Evolutionary conservation across 345 rosid species (phyloP).

Genomic region (Theobroma cacao): DNA sequence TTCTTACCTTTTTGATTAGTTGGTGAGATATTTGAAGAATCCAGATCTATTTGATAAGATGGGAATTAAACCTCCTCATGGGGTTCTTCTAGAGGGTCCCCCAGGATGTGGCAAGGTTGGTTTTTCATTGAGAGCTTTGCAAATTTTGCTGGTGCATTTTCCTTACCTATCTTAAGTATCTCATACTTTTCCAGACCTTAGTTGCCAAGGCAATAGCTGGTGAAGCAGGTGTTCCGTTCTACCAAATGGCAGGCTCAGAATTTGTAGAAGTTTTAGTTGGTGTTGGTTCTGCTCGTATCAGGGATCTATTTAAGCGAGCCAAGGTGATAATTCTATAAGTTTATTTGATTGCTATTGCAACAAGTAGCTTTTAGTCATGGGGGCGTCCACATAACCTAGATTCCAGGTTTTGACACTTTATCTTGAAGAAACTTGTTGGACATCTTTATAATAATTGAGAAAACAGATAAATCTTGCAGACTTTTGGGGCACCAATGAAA

Average conservation of each 20-base stretch:
- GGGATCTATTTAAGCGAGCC: conserved; percentile 95
- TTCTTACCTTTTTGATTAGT: conserved; percentile 31
- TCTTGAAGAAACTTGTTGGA: not conserved
- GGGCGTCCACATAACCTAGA: not conserved
- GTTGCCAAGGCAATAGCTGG: conserved; percentile 98
- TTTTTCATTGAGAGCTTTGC: conserved; percentile 11
- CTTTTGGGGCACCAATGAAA: not conserved
- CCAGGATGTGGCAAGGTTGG: conserved; percentile 97
- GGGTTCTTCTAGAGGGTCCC: conserved; percentile 93
- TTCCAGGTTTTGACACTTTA: not conserved
- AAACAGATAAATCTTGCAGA: not conserved
- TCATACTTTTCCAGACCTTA: conserved; percentile 55
- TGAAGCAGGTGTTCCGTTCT: conserved; percentile 97
- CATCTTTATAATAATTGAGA: not conserved
- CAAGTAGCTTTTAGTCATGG: conserved; percentile 1
- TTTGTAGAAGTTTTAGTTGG: conserved; percentile 96
- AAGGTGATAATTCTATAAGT: conserved; percentile 47
- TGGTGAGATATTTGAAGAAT: conserved; percentile 92
- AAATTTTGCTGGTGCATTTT: conserved; percentile 9
- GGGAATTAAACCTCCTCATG: conserved; percentile 96
- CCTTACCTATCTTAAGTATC: conserved; percentile 13
- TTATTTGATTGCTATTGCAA: not conserved
- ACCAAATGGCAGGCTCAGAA: conserved; percentile 98
- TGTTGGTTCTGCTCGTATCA: conserved; percentile 95
- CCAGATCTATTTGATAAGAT: conserved; percentile 92